Conservation (phyloP, 768 basidiomycete genomes). For the Pleurotus salmoneostramineus region DNA sequence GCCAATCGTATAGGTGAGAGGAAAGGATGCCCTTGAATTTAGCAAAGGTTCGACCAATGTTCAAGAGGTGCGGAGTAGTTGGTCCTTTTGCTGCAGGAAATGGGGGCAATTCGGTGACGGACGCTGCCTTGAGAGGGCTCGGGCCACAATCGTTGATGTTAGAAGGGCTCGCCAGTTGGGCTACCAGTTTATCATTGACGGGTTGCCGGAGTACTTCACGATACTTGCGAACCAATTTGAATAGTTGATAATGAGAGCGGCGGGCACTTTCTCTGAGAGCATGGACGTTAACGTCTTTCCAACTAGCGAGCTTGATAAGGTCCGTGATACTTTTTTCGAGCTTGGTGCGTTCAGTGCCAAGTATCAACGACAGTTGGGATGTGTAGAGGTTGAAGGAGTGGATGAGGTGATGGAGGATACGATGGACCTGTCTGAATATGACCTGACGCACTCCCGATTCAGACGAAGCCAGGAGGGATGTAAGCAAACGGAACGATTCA, state of each 20-base stretch:
- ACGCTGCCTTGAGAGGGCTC: not conserved
- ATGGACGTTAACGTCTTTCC: slow-evolving; percentile 96
- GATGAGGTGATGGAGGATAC: slow-evolving; percentile 58
- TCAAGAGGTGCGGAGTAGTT: slow-evolving; percentile 25
- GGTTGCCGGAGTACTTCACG: slow-evolving; percentile 85
- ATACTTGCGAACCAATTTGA: slow-evolving; percentile 89
- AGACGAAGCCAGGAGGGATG: slow-evolving; percentile 27
- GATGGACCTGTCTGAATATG: slow-evolving; percentile 45
- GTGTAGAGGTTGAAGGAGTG: slow-evolving; percentile 64
- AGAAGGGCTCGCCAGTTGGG: slow-evolving; percentile 22
- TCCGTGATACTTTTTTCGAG: slow-evolving; percentile 81
- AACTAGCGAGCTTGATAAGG: slow-evolving; percentile 93
- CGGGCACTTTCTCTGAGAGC: slow-evolving; percentile 91
- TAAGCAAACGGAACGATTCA: slow-evolving; percentile 57
- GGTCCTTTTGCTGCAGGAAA: slow-evolving; percentile 2
- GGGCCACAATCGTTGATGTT: not conserved
- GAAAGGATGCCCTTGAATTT: slow-evolving; percentile 45
- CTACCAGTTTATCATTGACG: slow-evolving; percentile 35
- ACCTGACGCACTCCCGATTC: slow-evolving; percentile 24
- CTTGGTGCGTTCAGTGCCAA: slow-evolving; percentile 49
- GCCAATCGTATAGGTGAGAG: slow-evolving; percentile 35
- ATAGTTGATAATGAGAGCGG: slow-evolving; percentile 85
- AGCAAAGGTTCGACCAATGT: slow-evolving; percentile 46
- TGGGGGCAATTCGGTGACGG: not conserved
- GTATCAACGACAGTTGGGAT: slow-evolving; percentile 36